phyloP scores from a whole-genome alignment of 192 early-diverging fungal species.

The Pilaira anomala region DNA sequence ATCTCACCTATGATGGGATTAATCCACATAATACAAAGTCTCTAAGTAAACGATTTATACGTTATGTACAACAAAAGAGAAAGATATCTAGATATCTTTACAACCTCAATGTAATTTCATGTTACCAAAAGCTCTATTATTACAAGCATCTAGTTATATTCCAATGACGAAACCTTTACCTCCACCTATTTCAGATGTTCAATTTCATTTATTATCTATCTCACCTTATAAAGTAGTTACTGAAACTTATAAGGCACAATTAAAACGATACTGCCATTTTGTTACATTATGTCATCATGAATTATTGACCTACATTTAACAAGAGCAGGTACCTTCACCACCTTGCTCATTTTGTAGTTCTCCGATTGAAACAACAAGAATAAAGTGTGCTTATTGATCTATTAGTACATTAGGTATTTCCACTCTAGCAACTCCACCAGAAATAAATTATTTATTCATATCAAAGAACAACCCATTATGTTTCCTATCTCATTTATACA shows the following conservation, averaged over 20 bases:
- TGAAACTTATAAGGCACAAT: not conserved
- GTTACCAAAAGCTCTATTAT: slow-evolving; percentile 25
- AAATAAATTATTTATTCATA: not conserved
- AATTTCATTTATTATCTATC: not conserved
- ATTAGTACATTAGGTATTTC: not conserved
- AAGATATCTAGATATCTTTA: not conserved
- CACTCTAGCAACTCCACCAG: not conserved
- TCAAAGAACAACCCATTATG: not conserved
- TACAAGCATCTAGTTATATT: slow-evolving; percentile 27
- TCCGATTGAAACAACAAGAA: not conserved
- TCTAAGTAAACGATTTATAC: slow-evolving; percentile 6
- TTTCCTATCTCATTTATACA: slow-evolving; percentile 15
- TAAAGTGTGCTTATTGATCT: not conserved
- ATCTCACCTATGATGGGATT: slow-evolving; percentile 10
- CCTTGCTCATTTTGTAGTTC: too few relatives aligned
- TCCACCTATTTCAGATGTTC: not conserved
- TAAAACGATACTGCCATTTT: slow-evolving; percentile 15
- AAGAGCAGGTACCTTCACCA: not conserved
- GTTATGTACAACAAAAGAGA: slow-evolving; percentile 7
- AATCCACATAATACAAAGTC: slow-evolving; percentile 3
- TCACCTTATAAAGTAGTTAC: slow-evolving; percentile 7
- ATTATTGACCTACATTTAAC: not conserved
- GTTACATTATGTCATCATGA: slow-evolving; percentile 18
- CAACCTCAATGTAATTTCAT: slow-evolving; percentile 15
- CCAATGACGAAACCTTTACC: slow-evolving; percentile 24